Evolutionary conservation across 306 rosid genomes (phyloP), one percentile per base, ranked within the genome.

Genomic region (Rosa persica): DNA sequence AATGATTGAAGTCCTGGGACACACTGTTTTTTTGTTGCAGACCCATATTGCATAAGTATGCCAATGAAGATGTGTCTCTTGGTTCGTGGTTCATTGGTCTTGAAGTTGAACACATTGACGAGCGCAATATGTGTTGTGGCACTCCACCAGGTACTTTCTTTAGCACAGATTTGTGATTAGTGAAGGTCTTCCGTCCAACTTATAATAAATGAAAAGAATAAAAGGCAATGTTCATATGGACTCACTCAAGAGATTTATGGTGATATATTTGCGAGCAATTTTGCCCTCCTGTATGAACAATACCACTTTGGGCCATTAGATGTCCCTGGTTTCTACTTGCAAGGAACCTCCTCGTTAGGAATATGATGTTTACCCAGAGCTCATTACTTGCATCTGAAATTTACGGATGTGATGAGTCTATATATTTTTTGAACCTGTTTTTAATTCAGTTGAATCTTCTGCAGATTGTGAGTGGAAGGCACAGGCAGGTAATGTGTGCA

Each of bases 381-480:
- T 13, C 0, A 8, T 5, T 17, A 7, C 66, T 12, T 2, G 23
- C 2, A 34, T 47, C 10, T 38, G 39, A 20, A 64, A n/a, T 8
- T 8, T 8, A 4, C 43, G 36, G 43, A 8, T 8, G 46, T 43
- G 54, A 42, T 67, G 25, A 38, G 25, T 22, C 39, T 73, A 66
- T 48, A 8, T 15, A 60, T 70, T 69, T 51, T 74, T 69, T 20
- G 19, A 47, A 17, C 51, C 75, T 84, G 22, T 74, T 71, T 39
- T 23, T 61, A 44, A 67, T 74, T 78, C 67, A 23, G 27, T 58
- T 68, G 42, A 55, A 80, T 79, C 43, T 30, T 83, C 12, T 81
- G 81, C 83, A 95, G 99, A 95, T 70, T 95, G 99, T 23, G 99
- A 95, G 88, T 95, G 98, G 99, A 95, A 95, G 88, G 95, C 98